Base-by-base conservation (phyloP, 306 rosid species). In the Abrus precatorius region DNA sequence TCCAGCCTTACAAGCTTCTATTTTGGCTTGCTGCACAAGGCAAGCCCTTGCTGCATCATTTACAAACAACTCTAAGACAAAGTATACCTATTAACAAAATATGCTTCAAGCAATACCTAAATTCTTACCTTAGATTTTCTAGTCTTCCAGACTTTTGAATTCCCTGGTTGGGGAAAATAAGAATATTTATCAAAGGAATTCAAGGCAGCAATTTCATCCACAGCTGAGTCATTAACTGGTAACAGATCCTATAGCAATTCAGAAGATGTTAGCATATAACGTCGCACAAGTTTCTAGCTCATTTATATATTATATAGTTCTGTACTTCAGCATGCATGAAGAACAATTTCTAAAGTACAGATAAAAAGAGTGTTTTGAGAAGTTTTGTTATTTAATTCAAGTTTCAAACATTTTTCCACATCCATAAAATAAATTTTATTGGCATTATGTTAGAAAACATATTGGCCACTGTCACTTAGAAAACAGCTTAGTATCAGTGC, bases 81-180 rank as follows among this genome's bases (percentile, higher is more conserved):
- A 79, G 12, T 79, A 79, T 14, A 72, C 60, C 32, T 54, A 33
- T 43, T 53, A 79, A 61, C 72, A 49, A 64, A 74, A 60, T 72
- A 57, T 14, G 27, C 65, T 34, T 72, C 60, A 50, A 30, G 44
- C 67, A 78, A 47, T n/a, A 43, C 40, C 36, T 38, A 59, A 65
- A 49, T 57, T 76, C 85, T 69, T 41, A 88, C 94, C 96, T 91
- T 93, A 20, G 90, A 83, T 87, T 88, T 91, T 82, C 88, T 87
- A 50, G 90, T 79, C 87, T 88, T 91, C 93, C 87, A 86, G 72
- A 86, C 90, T 76, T 84, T 89, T 45, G 88, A 73, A 55, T 74
- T 74, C 77, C 83, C 72, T 54, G 64, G 78, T 43, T 49, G 77
- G 54, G 87, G 87, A 56, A 62, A 40, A 74, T 85, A 90, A 3